Evolutionary conservation across 352 stramenopile genomes (phyloP).

Genomic region (Phytophthora uliginosa): DNA sequence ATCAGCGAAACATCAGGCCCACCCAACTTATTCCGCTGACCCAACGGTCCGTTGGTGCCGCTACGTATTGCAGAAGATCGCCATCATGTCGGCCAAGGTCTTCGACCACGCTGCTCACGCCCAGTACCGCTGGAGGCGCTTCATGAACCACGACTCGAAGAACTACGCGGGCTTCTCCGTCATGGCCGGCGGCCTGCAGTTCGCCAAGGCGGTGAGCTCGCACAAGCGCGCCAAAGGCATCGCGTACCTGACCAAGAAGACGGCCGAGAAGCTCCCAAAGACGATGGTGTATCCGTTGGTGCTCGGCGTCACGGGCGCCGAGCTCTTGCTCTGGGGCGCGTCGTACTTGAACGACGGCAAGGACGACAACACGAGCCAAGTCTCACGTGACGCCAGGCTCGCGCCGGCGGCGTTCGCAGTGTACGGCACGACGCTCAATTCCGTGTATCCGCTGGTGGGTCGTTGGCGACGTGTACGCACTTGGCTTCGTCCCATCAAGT

Average conservation of each 20-base stretch:
- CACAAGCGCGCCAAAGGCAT: constrained; percentile 35
- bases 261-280: constrained; percentile 35
- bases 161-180: constrained; percentile 37
- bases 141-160: constrained; percentile 38
- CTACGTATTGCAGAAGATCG: background rate
- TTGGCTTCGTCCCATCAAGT: constrained; percentile 38
- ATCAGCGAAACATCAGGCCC: background rate
- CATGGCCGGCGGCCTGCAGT: constrained; percentile 35
- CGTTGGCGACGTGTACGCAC: constrained; percentile 32
- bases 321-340: constrained; percentile 34
- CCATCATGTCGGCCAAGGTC: constrained; percentile 23
- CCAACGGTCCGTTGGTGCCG: background rate
- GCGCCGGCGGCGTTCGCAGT: constrained; percentile 35
- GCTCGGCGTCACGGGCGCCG: constrained; percentile 33
- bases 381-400: constrained; percentile 33
- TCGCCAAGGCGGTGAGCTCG: constrained; percentile 28
- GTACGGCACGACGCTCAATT: constrained; percentile 40
- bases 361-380: constrained; percentile 17
- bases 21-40: background rate
- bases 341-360: constrained; percentile 35
- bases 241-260: constrained; percentile 35
- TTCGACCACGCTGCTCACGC: constrained; percentile 37
- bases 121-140: constrained; percentile 39
- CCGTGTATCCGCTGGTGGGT: constrained; percentile 36
- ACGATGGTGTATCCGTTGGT: constrained; percentile 41